Evolutionary conservation across 768 basidiomycete species (phyloP).

Genomic region (Leccinum olivaceopallidum): DNA sequence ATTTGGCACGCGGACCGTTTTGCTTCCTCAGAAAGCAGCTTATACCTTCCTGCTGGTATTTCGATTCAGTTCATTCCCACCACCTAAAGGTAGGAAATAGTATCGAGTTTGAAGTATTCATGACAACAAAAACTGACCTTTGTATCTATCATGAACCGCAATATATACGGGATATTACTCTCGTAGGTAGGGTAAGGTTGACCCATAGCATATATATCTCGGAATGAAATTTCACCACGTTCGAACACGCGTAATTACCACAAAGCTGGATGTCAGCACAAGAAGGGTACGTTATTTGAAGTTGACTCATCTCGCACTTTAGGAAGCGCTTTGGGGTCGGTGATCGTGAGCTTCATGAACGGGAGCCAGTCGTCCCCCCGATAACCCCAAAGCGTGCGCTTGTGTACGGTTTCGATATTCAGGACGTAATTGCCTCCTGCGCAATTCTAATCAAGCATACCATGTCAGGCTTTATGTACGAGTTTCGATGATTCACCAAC

Average conservation of each 20-base stretch:
- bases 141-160: conserved; percentile 98
- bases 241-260: conserved; percentile 63
- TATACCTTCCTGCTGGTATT: conserved; percentile 80
- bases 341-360: conserved; percentile 84
- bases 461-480: neutral
- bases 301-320: conserved; percentile 86
- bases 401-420: conserved; percentile 58
- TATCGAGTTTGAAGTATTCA: neutral
- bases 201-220: conserved; percentile 52
- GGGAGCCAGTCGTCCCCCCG: conserved; percentile 72
- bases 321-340: conserved; percentile 74
- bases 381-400: conserved; percentile 86
- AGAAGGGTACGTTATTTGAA: conserved; percentile 3
- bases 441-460: conserved; percentile 15
- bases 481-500: conserved; percentile 24
- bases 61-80: conserved; percentile 99
- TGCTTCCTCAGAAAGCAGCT: conserved; percentile 50
- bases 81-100: conserved; percentile 49
- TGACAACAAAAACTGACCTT: conserved; percentile 50
- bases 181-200: conserved; percentile 74
- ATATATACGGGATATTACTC: conserved; percentile 87
- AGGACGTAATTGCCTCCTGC: conserved; percentile 43
- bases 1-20: conserved; percentile 87
- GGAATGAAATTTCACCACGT: conserved; percentile 67
- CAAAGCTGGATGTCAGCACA: conserved; percentile 15